phyloP scores from a whole-genome alignment of 2,329 filamentous ascomycete genomes.

The Aureobasidium lini region DNA sequence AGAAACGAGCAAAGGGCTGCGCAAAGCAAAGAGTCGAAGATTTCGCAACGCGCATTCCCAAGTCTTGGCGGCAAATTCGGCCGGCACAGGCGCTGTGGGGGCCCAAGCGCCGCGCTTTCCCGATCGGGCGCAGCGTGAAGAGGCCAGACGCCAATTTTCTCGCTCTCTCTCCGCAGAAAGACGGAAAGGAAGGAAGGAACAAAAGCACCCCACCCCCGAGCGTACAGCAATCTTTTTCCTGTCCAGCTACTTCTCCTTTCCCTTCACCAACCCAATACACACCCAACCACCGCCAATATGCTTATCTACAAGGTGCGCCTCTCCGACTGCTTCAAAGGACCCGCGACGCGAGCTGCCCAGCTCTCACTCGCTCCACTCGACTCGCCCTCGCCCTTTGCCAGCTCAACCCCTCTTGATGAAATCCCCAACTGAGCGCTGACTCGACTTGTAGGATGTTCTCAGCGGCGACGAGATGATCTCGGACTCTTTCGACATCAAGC shows the following conservation, averaged over 20 bases:
- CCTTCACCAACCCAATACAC: constrained; percentile 11
- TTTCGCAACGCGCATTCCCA: constrained; percentile 4
- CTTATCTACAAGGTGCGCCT: constrained; percentile 50
- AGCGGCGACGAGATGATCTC: constrained; percentile 94
- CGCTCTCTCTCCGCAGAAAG: neutral
- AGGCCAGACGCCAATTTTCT: constrained; percentile 9
- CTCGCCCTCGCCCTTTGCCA: neutral
- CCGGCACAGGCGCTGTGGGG: constrained; percentile 5
- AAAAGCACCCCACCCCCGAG: constrained; percentile 11
- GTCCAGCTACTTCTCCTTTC: neutral
- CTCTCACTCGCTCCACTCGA: neutral
- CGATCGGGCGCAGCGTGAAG: neutral
- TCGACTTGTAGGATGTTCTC: constrained; percentile 64
- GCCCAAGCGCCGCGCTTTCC: constrained; percentile 8
- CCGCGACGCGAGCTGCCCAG: constrained; percentile 4
- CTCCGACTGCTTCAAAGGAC: constrained; percentile 18
- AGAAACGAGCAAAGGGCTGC: neutral
- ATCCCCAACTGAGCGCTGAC: constrained; percentile 18
- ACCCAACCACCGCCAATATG: constrained; percentile 36
- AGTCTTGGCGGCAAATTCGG: constrained; percentile 10
- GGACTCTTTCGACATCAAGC: constrained; percentile 81
- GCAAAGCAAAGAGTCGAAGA: constrained; percentile 13
- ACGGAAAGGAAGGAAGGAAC: constrained; percentile 2
- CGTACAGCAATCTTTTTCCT: constrained; percentile 5
- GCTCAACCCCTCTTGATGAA: neutral